These are phyloP conservation scores for Populus pruinosa DNA, from an alignment of 345 rosid genomes.

Conservation along the genomic window DNA sequence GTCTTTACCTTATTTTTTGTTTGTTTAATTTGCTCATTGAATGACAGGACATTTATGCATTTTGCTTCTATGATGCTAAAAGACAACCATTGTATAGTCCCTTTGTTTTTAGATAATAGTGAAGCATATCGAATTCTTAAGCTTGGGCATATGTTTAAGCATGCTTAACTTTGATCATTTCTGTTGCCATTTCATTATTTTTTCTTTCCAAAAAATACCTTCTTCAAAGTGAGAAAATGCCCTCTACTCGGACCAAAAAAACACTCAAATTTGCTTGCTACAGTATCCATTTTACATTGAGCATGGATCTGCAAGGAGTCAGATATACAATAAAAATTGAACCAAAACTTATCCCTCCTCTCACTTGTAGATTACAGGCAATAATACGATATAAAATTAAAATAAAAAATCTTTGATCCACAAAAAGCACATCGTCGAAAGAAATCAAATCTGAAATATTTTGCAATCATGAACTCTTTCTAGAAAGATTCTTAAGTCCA, in stretches of 20 bases:
- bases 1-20: too few species aligned
- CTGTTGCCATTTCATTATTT: background rate
- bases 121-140: background rate
- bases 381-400: background rate
- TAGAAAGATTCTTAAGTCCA: constrained; percentile 74
- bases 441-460: background rate
- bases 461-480: constrained; percentile 51
- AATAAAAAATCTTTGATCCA: too few species aligned
- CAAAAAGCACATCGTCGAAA: background rate
- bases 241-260: background rate
- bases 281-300: background rate
- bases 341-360: background rate
- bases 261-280: background rate
- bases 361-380: background rate
- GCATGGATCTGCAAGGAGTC: background rate
- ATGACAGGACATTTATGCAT: too few species aligned
- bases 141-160: background rate
- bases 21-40: too few species aligned
- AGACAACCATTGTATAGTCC: too few species aligned
- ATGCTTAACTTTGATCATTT: background rate
- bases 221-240: background rate
- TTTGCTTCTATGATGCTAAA: constrained; percentile 31
- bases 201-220: background rate
- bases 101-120: too few species aligned
- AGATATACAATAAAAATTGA: background rate